These are phyloP conservation scores for Magnolia officinalis DNA, from an alignment of 164 flowering plant genomes.

Conservation along the genomic window DNA sequence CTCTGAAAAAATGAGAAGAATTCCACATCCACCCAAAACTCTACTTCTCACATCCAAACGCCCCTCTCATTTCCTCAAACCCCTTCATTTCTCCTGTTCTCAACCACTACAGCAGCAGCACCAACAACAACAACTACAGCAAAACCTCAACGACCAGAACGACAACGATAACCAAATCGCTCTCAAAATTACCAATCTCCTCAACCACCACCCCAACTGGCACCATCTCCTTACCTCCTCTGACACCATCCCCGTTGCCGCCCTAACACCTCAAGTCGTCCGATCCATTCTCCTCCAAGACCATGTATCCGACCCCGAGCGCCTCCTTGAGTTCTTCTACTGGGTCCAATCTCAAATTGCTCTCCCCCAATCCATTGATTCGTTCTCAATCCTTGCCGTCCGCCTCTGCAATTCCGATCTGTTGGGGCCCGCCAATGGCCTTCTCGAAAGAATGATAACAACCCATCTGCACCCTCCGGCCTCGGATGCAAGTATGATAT, in stretches of 20 bases:
- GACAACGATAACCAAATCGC: slow-evolving; percentile 15
- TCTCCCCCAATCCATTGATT: slow-evolving; percentile 36
- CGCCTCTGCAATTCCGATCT: slow-evolving; percentile 37
- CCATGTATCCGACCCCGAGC: slow-evolving; percentile 32
- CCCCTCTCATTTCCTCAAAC: neutral
- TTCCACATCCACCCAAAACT: too few species aligned
- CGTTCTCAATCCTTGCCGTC: slow-evolving; percentile 45
- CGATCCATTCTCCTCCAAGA: slow-evolving; percentile 37
- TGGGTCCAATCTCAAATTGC: slow-evolving; percentile 46
- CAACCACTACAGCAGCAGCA: neutral
- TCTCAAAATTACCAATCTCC: slow-evolving; percentile 35
- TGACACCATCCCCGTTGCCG: slow-evolving; percentile 20
- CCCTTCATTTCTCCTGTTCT: neutral
- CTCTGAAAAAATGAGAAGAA: too few species aligned
- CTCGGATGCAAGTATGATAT: slow-evolving; percentile 13
- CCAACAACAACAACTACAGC: neutral
- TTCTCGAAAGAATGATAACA: slow-evolving; percentile 38
- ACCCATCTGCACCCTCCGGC: slow-evolving; percentile 18
- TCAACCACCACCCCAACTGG: slow-evolving; percentile 42
- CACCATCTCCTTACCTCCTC: slow-evolving; percentile 37
- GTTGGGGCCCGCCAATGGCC: slow-evolving; percentile 34
- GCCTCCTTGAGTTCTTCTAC: slow-evolving; percentile 53
- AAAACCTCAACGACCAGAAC: neutral
- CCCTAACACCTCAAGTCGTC: slow-evolving; percentile 46
- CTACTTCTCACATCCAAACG: neutral